Percentiles rank a stretch among this genome's conserved stretches.
phyloP scores from a whole-genome alignment of 306 rosid species.

The Lathyrus sativus region DNA sequence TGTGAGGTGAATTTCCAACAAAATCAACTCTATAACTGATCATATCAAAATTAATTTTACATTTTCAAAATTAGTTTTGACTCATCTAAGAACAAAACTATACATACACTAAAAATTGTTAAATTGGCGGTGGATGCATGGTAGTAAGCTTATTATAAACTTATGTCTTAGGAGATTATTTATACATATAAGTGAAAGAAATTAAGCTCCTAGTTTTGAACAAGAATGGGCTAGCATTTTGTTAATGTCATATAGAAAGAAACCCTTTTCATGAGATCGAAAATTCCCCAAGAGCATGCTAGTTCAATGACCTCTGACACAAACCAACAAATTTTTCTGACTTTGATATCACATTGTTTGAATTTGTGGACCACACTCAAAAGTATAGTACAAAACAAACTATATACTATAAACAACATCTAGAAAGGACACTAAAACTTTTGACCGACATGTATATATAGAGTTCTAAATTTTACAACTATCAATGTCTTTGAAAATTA shows the following conservation, averaged over 20 bases:
- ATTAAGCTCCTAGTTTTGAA: no score
- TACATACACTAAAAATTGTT: no score
- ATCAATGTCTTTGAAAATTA: constrained; percentile 21
- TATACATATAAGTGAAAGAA: no score
- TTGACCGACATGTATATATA: constrained; percentile 15
- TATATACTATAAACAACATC: constrained; percentile 28
- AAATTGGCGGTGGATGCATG: no score
- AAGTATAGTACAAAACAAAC: constrained; percentile 11
- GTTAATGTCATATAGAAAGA: constrained; percentile 19
- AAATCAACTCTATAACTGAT: no score
- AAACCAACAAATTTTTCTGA: constrained; percentile 42
- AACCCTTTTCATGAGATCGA: constrained; percentile 25
- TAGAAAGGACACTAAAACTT: constrained; percentile 21
- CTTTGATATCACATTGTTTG: constrained; percentile 23
- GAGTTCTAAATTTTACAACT: constrained; percentile 3
- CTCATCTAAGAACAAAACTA: no score
- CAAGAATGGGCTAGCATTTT: neutral
- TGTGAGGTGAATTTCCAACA: no score
- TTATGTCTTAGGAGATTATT: no score
- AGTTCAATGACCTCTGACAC: constrained; percentile 47
- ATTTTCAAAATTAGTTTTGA: no score
- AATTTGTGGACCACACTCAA: constrained; percentile 40
- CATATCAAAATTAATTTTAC: no score
- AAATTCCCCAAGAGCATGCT: constrained; percentile 36
- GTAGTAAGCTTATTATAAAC: no score